Evolutionary conservation across 495 filamentous ascomycete species (phyloP), one percentile per base, ranked within the genome.

Genomic region (Lindgomyces ingoldianus): DNA sequence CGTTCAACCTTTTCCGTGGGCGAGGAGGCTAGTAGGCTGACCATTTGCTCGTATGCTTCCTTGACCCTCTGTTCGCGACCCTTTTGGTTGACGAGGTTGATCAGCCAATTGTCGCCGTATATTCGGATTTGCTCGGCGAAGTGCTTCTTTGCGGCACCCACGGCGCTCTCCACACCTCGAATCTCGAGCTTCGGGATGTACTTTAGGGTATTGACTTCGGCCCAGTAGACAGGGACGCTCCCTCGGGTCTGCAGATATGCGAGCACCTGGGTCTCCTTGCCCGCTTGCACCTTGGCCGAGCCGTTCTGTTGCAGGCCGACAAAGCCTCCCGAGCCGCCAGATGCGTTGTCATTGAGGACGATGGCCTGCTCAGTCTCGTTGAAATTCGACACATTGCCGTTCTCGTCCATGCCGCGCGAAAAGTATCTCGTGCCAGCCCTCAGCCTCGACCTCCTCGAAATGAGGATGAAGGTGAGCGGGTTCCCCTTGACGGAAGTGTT

Each of bases 351-450:
- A 69, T 96, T 96, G 65, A 98, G 74, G 33, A 98, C 83, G 44
- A 95, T 79, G 50, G 90, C 80, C 73, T 98, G 95, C 72, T 98
- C 94, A 0, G 95, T 98, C 78, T 98, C 94, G 71, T 98, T 98
- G 81, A 91, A 98, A 72, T 98, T 98, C 19, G 91, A 89, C 4
- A 91, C 95, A 73, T 97, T 83, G n/a, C 94, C 94, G 63, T 91
- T 77, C 59, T 96, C 91, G 71, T 98, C 93, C 21, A 97, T 83
- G 30, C 94, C 94, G 53, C 94, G 86, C 0, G 95, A 93, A 73
- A 98, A 91, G 79, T 97, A 97, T 74, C 94, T 80, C 4, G 94
- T 98, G 22, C 94, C 94, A 14, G 84, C 93, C 61, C 93, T 83
- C 73, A 96, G 84, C 68, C 94, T 81, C 12, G 91, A 94, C 65